Evolutionary conservation across 768 basidiomycete genomes (phyloP).

Genomic region (Russula ochroleuca): DNA sequence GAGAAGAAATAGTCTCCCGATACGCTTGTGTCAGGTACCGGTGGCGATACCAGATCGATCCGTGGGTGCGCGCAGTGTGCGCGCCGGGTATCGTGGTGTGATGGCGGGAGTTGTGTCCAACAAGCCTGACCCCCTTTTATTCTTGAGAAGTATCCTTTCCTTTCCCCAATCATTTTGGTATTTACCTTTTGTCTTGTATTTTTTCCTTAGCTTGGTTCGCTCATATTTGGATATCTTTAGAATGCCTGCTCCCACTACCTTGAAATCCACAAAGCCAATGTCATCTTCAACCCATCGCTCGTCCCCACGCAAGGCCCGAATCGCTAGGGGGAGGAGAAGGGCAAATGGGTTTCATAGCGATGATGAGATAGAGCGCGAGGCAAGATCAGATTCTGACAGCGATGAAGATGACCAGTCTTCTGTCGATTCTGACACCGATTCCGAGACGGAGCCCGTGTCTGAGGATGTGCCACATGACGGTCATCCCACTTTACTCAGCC

Average conservation of each 20-base stretch:
- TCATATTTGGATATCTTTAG: constrained; percentile 9
- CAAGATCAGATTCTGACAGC: constrained; percentile 63
- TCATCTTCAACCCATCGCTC: constrained; percentile 15
- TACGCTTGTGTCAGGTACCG: constrained; percentile 28
- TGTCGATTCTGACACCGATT: constrained; percentile 56
- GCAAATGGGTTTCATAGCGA: constrained; percentile 60
- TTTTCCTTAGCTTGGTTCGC: background rate
- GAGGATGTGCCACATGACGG: constrained; percentile 54
- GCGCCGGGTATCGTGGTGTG: constrained; percentile 42
- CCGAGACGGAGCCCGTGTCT: constrained; percentile 65
- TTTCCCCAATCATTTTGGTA: background rate
- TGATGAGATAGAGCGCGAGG: constrained; percentile 72
- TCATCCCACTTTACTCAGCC: constrained; percentile 56
- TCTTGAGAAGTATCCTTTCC: background rate
- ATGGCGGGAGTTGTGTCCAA: constrained; percentile 34
- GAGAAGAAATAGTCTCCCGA: background rate
- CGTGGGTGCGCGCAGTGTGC: no score
- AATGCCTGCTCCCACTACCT: constrained; percentile 27
- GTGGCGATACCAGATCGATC: constrained; percentile 42
- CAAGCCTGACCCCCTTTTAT: background rate
- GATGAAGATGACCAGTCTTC: constrained; percentile 56
- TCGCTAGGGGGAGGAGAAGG: constrained; percentile 60
- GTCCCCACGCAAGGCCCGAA: constrained; percentile 37
- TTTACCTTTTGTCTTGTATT: background rate
- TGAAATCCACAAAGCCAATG: constrained; percentile 9